A percentile compares a stretch with the other conserved stretches of the same genome.
Evolutionary conservation across 805 yeast genomes (phyloP).

Genomic region (Yarrowia sp.): DNA sequence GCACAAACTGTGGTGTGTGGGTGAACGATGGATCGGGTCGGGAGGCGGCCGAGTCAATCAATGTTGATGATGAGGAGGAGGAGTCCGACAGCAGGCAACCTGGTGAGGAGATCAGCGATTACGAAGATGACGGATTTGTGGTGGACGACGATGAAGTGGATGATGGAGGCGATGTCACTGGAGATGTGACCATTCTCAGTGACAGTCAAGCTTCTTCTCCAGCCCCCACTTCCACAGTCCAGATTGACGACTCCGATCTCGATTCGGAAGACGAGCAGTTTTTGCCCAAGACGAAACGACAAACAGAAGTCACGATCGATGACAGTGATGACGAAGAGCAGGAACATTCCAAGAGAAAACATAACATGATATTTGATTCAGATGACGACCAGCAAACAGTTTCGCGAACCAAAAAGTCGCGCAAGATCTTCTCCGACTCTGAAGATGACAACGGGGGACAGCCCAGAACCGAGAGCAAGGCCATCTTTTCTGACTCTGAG

Average conservation of each 20-base stretch:
- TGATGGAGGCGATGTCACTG: background rate
- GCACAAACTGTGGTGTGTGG: constrained; percentile 18
- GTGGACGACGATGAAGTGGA: background rate
- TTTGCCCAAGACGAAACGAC: background rate
- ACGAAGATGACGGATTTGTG: constrained; percentile 4
- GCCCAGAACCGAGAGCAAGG: background rate
- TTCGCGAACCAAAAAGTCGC: background rate
- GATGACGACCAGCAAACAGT: background rate
- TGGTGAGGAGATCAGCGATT: constrained; percentile 5
- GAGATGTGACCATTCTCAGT: background rate
- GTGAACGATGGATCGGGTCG: background rate
- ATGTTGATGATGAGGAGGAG: background rate
- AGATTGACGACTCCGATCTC: constrained; percentile 11
- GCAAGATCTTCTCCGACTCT: background rate
- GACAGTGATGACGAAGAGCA: background rate
- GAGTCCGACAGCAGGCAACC: background rate
- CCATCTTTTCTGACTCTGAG: background rate
- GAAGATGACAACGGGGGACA: background rate
- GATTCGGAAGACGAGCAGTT: constrained; percentile 11
- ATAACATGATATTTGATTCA: background rate
- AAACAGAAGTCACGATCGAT: background rate
- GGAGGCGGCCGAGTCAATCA: background rate
- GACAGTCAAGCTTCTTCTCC: constrained; percentile 7
- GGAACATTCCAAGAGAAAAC: background rate
- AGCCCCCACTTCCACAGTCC: background rate